These are phyloP conservation scores for Mortierella antarctica DNA, from an alignment of 192 early-diverging fungal genomes.

Conservation along the genomic window DNA sequence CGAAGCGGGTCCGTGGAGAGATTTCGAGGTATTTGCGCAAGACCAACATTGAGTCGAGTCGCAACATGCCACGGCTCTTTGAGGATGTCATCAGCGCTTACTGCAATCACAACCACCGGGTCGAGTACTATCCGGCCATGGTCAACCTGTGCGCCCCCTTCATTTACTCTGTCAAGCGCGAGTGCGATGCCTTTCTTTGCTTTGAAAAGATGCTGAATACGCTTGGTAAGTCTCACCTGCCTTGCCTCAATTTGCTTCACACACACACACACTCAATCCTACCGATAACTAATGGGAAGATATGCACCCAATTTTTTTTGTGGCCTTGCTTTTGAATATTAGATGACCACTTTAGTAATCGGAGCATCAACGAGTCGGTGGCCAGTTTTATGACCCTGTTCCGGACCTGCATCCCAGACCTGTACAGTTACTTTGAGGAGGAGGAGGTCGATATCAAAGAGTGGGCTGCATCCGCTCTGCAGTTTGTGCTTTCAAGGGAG, in stretches of 20 bases:
- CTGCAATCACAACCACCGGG: slow-evolving; percentile 78
- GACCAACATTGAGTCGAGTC: slow-evolving; percentile 60
- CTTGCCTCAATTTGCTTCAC: background rate
- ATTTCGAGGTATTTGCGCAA: slow-evolving; percentile 72
- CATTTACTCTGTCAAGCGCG: slow-evolving; percentile 75
- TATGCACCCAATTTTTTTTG: slow-evolving; percentile 2
- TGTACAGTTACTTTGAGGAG: slow-evolving; percentile 95
- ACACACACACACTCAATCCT: background rate
- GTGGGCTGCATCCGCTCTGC: slow-evolving; percentile 87
- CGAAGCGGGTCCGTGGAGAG: slow-evolving; percentile 86
- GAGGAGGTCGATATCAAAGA: slow-evolving; percentile 92
- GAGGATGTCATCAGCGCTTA: slow-evolving; percentile 91
- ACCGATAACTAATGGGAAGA: background rate
- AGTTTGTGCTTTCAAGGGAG: slow-evolving; percentile 82
- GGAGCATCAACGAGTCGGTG: slow-evolving; percentile 79
- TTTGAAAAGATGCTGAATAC: slow-evolving; percentile 81
- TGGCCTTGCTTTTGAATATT: slow-evolving; percentile 12
- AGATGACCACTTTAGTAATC: slow-evolving; percentile 76
- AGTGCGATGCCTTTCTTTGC: slow-evolving; percentile 85
- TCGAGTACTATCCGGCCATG: slow-evolving; percentile 81
- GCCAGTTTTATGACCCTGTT: slow-evolving; percentile 90
- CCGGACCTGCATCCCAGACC: slow-evolving; percentile 84
- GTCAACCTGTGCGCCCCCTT: slow-evolving; percentile 87
- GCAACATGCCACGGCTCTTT: slow-evolving; percentile 59
- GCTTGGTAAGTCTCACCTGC: slow-evolving; percentile 60